Conservation (phyloP, 2,329 filamentous ascomycete genomes). For the Alternaria ventricosa region DNA sequence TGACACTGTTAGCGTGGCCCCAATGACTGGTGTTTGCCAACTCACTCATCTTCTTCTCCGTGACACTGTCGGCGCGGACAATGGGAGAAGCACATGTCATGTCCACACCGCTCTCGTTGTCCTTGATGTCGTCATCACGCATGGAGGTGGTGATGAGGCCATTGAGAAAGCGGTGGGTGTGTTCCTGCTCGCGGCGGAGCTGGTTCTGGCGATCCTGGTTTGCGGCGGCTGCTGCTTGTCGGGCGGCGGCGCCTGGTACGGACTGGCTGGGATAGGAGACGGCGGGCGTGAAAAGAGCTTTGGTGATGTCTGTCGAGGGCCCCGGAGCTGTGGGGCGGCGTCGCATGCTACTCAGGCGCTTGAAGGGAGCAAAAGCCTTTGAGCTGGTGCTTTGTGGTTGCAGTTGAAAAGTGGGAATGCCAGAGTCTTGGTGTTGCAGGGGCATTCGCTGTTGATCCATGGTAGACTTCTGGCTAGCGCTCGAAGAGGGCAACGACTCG, state of each 20-base stretch:
- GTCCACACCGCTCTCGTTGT: conserved; percentile 47
- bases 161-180: conserved; percentile 42
- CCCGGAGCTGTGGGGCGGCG: conserved; percentile 40
- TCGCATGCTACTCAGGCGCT: conserved; percentile 41
- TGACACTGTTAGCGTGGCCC: conserved; percentile 13
- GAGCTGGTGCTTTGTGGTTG: conserved; percentile 17
- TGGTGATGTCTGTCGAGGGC: conserved; percentile 28
- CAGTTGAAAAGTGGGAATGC: conserved; percentile 27
- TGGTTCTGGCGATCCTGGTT: conserved; percentile 42
- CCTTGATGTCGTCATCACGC: conserved; percentile 41
- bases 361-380: conserved; percentile 34
- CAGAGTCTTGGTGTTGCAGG: conserved; percentile 45
- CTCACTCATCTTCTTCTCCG: conserved; percentile 46
- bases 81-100: conserved; percentile 47
- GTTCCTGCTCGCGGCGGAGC: conserved; percentile 40
- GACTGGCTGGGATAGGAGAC: conserved; percentile 22
- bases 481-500: conserved; percentile 28
- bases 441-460: conserved; percentile 31
- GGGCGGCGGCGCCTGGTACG: conserved; percentile 38
- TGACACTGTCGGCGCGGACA: conserved; percentile 38
- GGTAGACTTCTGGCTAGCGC: conserved; percentile 25
- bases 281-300: conserved; percentile 23
- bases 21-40: neutral
- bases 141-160: conserved; percentile 22
- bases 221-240: conserved; percentile 45